Conservation (phyloP, 2,329 filamentous ascomycete species). For the Ophiostoma himal-ulmi region DNA sequence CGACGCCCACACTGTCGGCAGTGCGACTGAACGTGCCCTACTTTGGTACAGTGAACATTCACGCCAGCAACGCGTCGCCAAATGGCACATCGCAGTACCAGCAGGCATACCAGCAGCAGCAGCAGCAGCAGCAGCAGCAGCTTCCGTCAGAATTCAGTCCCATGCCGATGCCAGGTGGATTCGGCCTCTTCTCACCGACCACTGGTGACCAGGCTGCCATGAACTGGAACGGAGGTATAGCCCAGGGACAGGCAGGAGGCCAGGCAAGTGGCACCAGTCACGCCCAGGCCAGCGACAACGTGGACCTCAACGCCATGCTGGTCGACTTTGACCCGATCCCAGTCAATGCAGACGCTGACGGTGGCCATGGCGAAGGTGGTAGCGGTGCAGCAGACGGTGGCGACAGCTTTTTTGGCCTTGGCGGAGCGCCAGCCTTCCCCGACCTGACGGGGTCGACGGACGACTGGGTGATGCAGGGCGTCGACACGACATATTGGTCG, state of each 20-base stretch:
- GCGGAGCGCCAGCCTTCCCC: conserved; percentile 21
- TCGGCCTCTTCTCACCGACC: not conserved
- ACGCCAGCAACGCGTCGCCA: conserved; percentile 21
- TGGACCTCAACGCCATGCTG: conserved; percentile 26
- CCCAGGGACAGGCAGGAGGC: not conserved
- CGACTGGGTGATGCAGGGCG: conserved; percentile 29
- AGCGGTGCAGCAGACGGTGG: not conserved
- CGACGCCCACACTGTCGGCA: not conserved
- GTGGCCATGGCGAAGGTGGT: not conserved
- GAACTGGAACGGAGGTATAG: conserved; percentile 12
- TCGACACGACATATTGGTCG: conserved; percentile 29
- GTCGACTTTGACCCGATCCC: conserved; percentile 25
- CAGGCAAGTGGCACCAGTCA: not conserved
- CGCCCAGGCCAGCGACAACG: not conserved
- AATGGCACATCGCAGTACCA: not conserved
- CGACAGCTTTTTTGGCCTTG: conserved; percentile 20
- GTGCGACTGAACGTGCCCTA: conserved; percentile 43
- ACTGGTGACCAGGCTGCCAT: not conserved
- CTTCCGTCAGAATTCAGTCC: not conserved
- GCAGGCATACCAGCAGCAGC: conserved; percentile 15
- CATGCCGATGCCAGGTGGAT: not conserved
- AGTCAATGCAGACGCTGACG: not conserved
- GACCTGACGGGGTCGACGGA: conserved; percentile 27
- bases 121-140: conserved; percentile 14
- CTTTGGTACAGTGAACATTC: conserved; percentile 44